Base-by-base conservation (phyloP, 495 filamentous ascomycete species). In the Parachaetomium inaequale region DNA sequence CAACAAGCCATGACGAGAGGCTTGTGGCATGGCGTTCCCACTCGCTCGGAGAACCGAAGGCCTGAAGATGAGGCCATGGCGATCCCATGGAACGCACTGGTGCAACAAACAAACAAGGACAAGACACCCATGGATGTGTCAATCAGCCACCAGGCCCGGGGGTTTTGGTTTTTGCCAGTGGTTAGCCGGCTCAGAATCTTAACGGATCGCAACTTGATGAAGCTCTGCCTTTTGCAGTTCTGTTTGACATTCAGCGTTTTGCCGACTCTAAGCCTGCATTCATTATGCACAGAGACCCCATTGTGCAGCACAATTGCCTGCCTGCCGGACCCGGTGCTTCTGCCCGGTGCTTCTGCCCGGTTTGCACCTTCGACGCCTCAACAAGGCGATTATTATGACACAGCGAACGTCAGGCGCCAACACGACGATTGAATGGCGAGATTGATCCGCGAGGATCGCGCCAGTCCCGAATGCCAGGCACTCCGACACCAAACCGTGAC, bases 71-170 rank as follows among this genome's bases (percentile, higher is more conserved):
- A 56, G 64, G 55, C 50, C 59, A 46, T 28, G 59, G 31, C 40
- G 38, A 55, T 61, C 36, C n/a, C 29, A 25, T 34, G 38, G 58
- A 34, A 51, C 34, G 23, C 34, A 40, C 47, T 52, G 55, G 45
- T 54, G 59, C 42, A 66, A 66, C 50, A 66, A 53, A 66, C 59
- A 66, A 66, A 62, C 63, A 62, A 40, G 38, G 26, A 52, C 23
- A 50, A 28, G 55, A 54, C 40, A 59, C 17, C 6, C 15, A 40
- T 15, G 23, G 31, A 23, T 32, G 21, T 55, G 21, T 55, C 42
- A 58, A 40, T 40, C 36, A 40, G 36, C 36, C 36, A 15, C 36
- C 36, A 3, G 10, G 17, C 14, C 14, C 36, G 12, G 36, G 36
- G 36, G 36, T 40, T 15, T 40, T 40, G 12, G 36, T 40, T 40